Evolutionary conservation across 1,284 basidiomycete genomes (phyloP), one percentile per base, ranked within the genome.

Genomic region (Marasmius fiardii): DNA sequence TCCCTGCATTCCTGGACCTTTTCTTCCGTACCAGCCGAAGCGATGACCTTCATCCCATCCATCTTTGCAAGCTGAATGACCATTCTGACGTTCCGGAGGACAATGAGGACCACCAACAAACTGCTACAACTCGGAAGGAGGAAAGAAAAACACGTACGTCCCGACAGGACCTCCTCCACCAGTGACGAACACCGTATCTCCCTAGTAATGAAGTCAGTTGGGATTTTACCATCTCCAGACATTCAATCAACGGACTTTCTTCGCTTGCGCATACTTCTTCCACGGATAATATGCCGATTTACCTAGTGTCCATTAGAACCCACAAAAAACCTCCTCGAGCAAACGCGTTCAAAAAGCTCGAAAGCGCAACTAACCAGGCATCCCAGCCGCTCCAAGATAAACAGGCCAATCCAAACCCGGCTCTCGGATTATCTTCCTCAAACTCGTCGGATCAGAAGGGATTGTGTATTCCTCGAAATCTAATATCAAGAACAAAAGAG

Each of bases 11-110:
- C 86, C 11, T 74, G 68, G 52, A 86, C 82, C 68, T 92, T 93
- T 52, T 85, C 83, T 7, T 83, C 77, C 0, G 84, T 82, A 0
- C 90, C 88, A 0, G 88, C 86, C 1, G 89, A 87, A 0, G 81
- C 88, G 59, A 91, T 85, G 51, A 92, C 87, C 59, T 84, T 86
- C 26, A 84, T 68, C 0, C 85, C 86, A 11, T 80, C 77, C 4
- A 72, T 69, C 58, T 86, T 88, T 1, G 83, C 85, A n/a, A 88
- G 73, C 69, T 90, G 82, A 24, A 78, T 74, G 14, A 81, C 78
- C 18, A 78, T 39, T 20, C 47, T 44, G 23, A 12, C 11, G 23
- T 8, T 49, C 7, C 16, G 44, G n/a, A 21, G 11, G 34, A 23
- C n/a, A 37, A 41, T 11, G 33, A 33, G 12, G 33, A 51, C n/a